phyloP scores from a whole-genome alignment of 768 basidiomycete genomes.

The Nidula microcarpa region DNA sequence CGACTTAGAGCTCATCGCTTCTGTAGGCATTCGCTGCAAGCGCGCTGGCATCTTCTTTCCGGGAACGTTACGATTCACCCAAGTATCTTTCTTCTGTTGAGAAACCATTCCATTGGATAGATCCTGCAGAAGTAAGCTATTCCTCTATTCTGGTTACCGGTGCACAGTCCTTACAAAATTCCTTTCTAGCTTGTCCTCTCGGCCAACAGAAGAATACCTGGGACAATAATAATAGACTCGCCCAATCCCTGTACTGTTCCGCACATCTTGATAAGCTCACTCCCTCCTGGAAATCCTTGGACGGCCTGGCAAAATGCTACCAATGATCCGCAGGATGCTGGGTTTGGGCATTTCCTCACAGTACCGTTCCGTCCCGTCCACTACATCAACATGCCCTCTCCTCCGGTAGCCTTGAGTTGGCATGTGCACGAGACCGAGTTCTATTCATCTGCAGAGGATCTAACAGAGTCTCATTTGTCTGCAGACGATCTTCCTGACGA shows the following conservation, averaged over 20 bases:
- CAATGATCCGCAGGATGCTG: constrained; percentile 30
- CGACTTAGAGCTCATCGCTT: constrained; percentile 3
- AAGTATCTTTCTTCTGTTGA: constrained; percentile 28
- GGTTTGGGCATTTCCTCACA: constrained; percentile 26
- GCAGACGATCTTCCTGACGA: not conserved
- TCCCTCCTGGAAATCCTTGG: constrained; percentile 37
- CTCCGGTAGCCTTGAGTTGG: not conserved
- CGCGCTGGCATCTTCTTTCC: constrained; percentile 27
- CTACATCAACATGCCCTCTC: constrained; percentile 15
- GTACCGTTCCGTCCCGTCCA: constrained; percentile 20
- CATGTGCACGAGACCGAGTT: no score
- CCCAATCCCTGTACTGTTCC: constrained; percentile 34
- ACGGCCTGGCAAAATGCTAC: constrained; percentile 29
- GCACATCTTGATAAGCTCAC: constrained; percentile 40
- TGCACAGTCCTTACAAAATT: not conserved
- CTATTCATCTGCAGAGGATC: not conserved
- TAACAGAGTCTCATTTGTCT: not conserved
- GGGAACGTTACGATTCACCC: constrained; percentile 33
- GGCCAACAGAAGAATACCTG: constrained; percentile 14
- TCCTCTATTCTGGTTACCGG: not conserved
- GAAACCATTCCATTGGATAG: constrained; percentile 41
- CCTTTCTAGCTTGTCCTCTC: constrained; percentile 31
- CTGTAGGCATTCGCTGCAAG: constrained; percentile 38
- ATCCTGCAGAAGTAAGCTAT: constrained; percentile 45
- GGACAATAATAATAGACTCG: constrained; percentile 40